Conservation (phyloP, 768 basidiomycete species). For the Lyophyllum shimeji region DNA sequence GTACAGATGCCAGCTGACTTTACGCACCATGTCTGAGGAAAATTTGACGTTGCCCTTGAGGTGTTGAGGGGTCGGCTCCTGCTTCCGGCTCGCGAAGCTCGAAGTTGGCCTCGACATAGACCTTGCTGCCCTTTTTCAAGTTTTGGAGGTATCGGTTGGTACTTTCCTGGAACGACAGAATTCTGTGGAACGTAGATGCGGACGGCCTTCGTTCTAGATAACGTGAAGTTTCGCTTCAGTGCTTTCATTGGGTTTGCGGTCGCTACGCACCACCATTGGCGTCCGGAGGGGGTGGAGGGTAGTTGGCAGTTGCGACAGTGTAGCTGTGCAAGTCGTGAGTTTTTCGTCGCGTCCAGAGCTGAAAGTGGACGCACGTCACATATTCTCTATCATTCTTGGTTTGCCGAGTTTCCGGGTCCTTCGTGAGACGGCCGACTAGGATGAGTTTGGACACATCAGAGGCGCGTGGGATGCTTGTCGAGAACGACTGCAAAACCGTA, state of each 20-base stretch:
- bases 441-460: conserved; percentile 73
- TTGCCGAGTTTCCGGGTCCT: conserved; percentile 65
- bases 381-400: conserved; percentile 81
- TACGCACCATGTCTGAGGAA: conserved; percentile 75
- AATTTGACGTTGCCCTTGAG: conserved; percentile 77
- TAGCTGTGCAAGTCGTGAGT: conserved; percentile 49
- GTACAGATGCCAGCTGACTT: neutral
- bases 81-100: conserved; percentile 74
- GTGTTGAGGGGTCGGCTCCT: conserved; percentile 62
- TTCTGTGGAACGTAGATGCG: conserved; percentile 70
- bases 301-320: conserved; percentile 71
- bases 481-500: conserved; percentile 52
- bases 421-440: conserved; percentile 73
- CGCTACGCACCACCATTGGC: conserved; percentile 58
- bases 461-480: conserved; percentile 52
- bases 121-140: conserved; percentile 68
- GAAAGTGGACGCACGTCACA: conserved; percentile 51
- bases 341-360: neutral
- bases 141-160: conserved; percentile 64
- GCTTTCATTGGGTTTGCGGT: neutral
- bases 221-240: neutral
- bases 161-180: conserved; percentile 68
- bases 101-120: conserved; percentile 80
- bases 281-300: conserved; percentile 52
- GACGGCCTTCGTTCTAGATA: conserved; percentile 48